Evolutionary conservation across 1,284 basidiomycete genomes (phyloP), one percentile per base, ranked within the genome.

Genomic region (Ustilago shanxiensis): DNA sequence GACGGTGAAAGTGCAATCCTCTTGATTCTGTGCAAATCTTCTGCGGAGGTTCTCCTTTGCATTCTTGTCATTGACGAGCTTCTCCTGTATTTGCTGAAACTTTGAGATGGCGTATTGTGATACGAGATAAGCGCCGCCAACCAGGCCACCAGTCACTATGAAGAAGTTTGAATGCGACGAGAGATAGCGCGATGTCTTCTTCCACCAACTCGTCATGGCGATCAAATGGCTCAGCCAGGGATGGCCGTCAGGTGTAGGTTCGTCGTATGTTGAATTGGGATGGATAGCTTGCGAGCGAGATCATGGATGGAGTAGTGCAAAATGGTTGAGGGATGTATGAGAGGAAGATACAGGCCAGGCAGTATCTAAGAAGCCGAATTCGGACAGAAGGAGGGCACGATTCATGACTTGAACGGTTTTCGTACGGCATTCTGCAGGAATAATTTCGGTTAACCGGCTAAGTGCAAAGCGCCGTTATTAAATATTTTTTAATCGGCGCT

Each of bases 1-100:
- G 44, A 93, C 88, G 1, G 93, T 95, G 83, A 92, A 96, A 13
- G 91, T 90, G 52, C 91, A 90, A 84, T 95, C 92, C 72, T 94
- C 91, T 78, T 93, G 92, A 58, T 92, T 94, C 81, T 93, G 91
- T 47, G 90, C 88, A 85, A 95, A 96, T 45, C 95, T 89, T 54
- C 91, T 88, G 56, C 91, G 89, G 28, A 96, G 88, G 79, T 90
- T 92, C 70, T 95, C 92, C 66, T 89, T 89, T 7, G 92, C 92
- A n/a, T 88, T 79, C 58, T 89, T 88, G 58, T 93, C 91, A 72
- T 90, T 88, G 76, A 91, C 88, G 55, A 93, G 87, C 60, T 88
- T 89, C 54, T 90, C 90, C 77, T 93, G 91, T 57, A 91, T 89
- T 72, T 95, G 93, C 56, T 91, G 90, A 45, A 94, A 87, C 47